Evolutionary conservation across 441 rosid genomes (phyloP), one percentile per base, ranked within the genome.

Genomic region (Raphanus hybrid): DNA sequence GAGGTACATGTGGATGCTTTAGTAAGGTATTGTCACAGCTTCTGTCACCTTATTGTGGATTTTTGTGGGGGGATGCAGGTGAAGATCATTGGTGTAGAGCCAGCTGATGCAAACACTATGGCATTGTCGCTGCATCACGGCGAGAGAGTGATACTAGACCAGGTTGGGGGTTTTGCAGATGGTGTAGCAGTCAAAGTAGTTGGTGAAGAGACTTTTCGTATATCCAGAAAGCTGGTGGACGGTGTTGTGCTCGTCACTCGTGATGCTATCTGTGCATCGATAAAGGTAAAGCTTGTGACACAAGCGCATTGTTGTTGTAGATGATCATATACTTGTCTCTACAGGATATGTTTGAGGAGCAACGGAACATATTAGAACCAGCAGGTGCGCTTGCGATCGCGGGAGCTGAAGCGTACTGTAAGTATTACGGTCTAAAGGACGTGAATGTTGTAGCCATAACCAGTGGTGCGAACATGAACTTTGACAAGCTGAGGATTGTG

Each of bases 361-460:
- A 92, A 85, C 86, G 97, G 75, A 96, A 85, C 87, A 93, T 93
- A 81, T 77, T 96, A 64, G 97, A 93, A 82, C 97, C 99, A 77
- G 99, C 99, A 15, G 99, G 99, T 41, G 98, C 99, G 45, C 95
- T 96, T 76, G 87, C 99, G 11, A 89, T 96, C 76, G 99, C 99
- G 48, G 99, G 98, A 68, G 97, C 97, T 57, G 97, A 96, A 87
- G 97, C 97, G 73, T 96, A 96, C 78, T 96, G 98, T 85, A 93
- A 89, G 76, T 96, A 93, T 69, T 92, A 93, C 75, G 89, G 93
- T 15, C 71, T 96, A 4, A 82, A 85, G 75, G 93, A 91, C 65
- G 86, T 80, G 83, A 88, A 89, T 80, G 80, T 93, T 45, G 97
- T 92, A 16, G 98, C 93, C 26, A 85, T 96, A 82, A 87, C 98